A percentile compares a stretch with the other conserved stretches of the same genome.
phyloP scores from a whole-genome alignment of 306 rosid genomes.

The Lathyrus sativus region DNA sequence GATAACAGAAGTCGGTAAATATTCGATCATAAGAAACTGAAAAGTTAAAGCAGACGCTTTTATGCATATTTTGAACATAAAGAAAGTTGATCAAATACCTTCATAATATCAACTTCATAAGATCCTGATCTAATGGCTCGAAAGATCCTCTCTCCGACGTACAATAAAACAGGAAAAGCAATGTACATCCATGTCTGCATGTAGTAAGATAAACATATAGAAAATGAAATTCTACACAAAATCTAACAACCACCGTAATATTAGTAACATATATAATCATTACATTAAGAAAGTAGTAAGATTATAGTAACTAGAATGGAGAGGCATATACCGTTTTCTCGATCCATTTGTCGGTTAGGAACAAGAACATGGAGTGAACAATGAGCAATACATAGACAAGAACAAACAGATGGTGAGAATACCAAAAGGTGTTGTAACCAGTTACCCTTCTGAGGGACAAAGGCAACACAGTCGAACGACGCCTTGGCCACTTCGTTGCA shows the following conservation, averaged over 20 bases:
- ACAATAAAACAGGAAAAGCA: slow-evolving; percentile 70
- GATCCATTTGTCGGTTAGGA: slow-evolving; percentile 59
- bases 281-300: not conserved
- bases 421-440: slow-evolving; percentile 88
- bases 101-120: slow-evolving; percentile 64
- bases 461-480: slow-evolving; percentile 58
- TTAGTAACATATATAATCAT: too few species aligned
- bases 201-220: not conserved
- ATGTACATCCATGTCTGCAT: slow-evolving; percentile 90
- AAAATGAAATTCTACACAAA: too few species aligned
- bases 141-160: slow-evolving; percentile 71
- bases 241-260: not conserved
- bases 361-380: slow-evolving; percentile 83
- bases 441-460: slow-evolving; percentile 63
- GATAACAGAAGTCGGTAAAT: not conserved
- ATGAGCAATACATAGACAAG: slow-evolving; percentile 79
- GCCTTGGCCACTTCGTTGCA: slow-evolving; percentile 88
- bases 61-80: slow-evolving; percentile 2
- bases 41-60: not conserved
- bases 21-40: not conserved
- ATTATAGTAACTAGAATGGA: not conserved
- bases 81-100: slow-evolving; percentile 54
- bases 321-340: slow-evolving; percentile 71
- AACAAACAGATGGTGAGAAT: slow-evolving; percentile 88
- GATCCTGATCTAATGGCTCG: slow-evolving; percentile 80